phyloP scores from a whole-genome alignment of 805 yeast genomes.

The Spathaspora hagerdaliae region DNA sequence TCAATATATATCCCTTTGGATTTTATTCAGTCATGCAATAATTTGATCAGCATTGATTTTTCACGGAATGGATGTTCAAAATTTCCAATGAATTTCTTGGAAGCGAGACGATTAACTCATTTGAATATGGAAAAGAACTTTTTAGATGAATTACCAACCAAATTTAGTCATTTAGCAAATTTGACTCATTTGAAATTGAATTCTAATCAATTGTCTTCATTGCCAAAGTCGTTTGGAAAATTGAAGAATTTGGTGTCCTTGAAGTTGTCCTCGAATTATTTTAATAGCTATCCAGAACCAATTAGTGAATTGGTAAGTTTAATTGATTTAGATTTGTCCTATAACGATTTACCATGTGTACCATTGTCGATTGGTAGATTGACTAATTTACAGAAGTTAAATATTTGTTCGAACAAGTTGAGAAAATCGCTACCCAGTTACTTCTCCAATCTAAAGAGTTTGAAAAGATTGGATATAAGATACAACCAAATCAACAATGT shows the following conservation, averaged over 20 bases:
- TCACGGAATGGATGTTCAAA: conserved; percentile 67
- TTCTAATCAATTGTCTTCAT: conserved; percentile 63
- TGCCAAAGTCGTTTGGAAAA: conserved; percentile 61
- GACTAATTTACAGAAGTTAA: conserved; percentile 60
- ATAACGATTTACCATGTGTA: conserved; percentile 61
- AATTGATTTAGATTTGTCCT: conserved; percentile 71
- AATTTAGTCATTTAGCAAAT: conserved; percentile 50
- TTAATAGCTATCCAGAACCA: conserved; percentile 60
- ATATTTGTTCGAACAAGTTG: conserved; percentile 70
- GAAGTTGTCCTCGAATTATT: conserved; percentile 76
- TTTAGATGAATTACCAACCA: conserved; percentile 56
- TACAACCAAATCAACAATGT: conserved; percentile 59
- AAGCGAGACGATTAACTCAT: conserved; percentile 61
- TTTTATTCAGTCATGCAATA: conserved; percentile 78
- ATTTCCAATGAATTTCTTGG: conserved; percentile 71
- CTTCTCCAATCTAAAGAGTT: conserved; percentile 48
- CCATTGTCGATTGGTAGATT: conserved; percentile 63
- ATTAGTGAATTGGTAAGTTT: conserved; percentile 57
- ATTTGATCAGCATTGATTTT: conserved; percentile 62
- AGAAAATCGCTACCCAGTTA: conserved; percentile 47
- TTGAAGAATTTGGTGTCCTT: conserved; percentile 53
- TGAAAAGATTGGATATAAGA: conserved; percentile 73
- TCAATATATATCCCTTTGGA: conserved; percentile 80
- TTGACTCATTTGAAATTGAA: conserved; percentile 62
- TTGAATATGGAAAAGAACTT: conserved; percentile 79